Conservation (phyloP, 1,139 yeast genomes). For the Zygosaccharomyces sapae region DNA sequence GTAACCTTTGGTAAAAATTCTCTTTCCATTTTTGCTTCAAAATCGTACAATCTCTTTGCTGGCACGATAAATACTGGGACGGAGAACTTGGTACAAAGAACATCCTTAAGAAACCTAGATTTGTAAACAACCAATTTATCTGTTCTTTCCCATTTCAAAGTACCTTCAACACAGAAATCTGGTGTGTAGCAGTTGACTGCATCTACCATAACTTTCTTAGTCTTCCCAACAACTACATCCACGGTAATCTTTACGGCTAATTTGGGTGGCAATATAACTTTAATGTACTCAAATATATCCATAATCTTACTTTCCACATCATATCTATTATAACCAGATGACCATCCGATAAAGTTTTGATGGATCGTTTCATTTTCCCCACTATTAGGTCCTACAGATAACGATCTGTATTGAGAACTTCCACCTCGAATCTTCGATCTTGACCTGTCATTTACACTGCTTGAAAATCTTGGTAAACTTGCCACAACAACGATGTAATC, state of each 20-base stretch:
- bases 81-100: conserved; percentile 58
- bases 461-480: conserved; percentile 37
- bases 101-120: conserved; percentile 57
- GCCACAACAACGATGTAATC: conserved; percentile 59
- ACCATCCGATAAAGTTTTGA: conserved; percentile 27
- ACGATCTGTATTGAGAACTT: conserved; percentile 35
- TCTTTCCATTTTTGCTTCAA: conserved; percentile 42
- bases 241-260: conserved; percentile 54
- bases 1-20: conserved; percentile 8
- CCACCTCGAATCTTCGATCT: conserved; percentile 15
- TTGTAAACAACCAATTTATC: conserved; percentile 59
- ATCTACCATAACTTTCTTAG: conserved; percentile 55
- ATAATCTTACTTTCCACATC: conserved; percentile 32
- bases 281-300: conserved; percentile 46
- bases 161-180: conserved; percentile 46
- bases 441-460: conserved; percentile 11
- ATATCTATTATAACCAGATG: conserved; percentile 29
- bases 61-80: conserved; percentile 70
- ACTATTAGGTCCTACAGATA: conserved; percentile 24
- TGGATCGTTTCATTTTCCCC: conserved; percentile 32
- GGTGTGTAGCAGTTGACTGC: conserved; percentile 63
- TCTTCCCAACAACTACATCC: conserved; percentile 58
- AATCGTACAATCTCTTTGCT: conserved; percentile 54
- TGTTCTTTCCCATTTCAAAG: conserved; percentile 48
- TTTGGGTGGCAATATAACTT: conserved; percentile 46